Evolutionary conservation across 164 flowering plant genomes (phyloP).

Genomic region (Saururus chinensis): DNA sequence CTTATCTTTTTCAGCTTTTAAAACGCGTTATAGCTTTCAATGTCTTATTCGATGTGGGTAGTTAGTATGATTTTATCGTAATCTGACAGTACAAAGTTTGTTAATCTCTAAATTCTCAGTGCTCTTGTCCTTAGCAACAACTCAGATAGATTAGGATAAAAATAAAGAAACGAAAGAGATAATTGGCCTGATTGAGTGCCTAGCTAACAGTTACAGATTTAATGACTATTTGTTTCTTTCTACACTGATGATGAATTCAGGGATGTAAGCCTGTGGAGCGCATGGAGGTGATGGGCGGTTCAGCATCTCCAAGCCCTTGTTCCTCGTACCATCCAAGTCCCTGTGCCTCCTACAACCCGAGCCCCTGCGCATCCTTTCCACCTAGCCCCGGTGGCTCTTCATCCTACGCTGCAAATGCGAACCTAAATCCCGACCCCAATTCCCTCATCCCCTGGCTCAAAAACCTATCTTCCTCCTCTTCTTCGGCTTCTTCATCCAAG

Average conservation of each 20-base stretch:
- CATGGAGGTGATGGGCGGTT: conserved; percentile 16
- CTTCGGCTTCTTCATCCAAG: conserved; percentile 51
- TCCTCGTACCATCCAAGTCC: conserved; percentile 79
- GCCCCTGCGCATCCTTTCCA: conserved; percentile 62
- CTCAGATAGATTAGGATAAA: too few relatives aligned
- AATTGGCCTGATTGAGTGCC: background rate
- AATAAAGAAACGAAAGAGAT: too few relatives aligned
- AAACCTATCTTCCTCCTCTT: conserved; percentile 62
- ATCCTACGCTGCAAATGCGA: conserved; percentile 26
- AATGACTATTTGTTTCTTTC: too few relatives aligned
- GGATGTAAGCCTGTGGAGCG: conserved; percentile 13
- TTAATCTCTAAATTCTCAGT: too few relatives aligned
- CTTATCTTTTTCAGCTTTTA: too few relatives aligned
- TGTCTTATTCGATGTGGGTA: too few relatives aligned
- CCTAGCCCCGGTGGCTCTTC: conserved; percentile 52
- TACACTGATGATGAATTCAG: background rate
- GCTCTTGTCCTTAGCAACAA: too few relatives aligned
- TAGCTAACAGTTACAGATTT: background rate
- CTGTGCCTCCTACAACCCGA: conserved; percentile 59
- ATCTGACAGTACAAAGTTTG: too few relatives aligned
- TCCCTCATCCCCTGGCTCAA: conserved; percentile 97
- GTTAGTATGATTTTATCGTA: too few relatives aligned
- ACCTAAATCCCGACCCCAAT: conserved; percentile 33
- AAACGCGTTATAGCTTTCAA: too few relatives aligned
- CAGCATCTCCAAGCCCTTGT: conserved; percentile 64